Evolutionary conservation across 1,284 basidiomycete species (phyloP).

Genomic region (Filobasidium uniguttulatum): DNA sequence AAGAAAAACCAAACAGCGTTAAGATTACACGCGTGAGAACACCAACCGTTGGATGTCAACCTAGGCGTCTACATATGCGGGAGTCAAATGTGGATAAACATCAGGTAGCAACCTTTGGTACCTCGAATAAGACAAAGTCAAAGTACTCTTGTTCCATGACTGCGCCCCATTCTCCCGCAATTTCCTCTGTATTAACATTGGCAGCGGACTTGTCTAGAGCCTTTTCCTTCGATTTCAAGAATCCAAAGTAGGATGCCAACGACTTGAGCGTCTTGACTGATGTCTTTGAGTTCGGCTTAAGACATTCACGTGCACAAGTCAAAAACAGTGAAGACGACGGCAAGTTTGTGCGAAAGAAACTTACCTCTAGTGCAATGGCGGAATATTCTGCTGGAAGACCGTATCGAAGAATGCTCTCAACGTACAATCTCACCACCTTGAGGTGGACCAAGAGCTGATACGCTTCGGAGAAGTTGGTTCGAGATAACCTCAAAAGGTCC

Average conservation of each 20-base stretch:
- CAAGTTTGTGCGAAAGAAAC: slow-evolving; percentile 15
- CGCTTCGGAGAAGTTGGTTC: slow-evolving; percentile 94
- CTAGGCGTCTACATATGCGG: too few species aligned
- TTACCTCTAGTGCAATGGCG: slow-evolving; percentile 66
- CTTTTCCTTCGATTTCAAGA: slow-evolving; percentile 43
- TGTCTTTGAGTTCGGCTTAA: slow-evolving; percentile 72
- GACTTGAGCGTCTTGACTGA: slow-evolving; percentile 63
- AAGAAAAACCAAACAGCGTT: too few species aligned
- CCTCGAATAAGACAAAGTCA: slow-evolving; percentile 74
- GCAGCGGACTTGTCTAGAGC: slow-evolving; percentile 23
- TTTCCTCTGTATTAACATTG: slow-evolving; percentile 42
- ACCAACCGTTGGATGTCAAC: too few species aligned
- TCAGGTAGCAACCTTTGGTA: slow-evolving; percentile 38
- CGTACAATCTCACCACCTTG: slow-evolving; percentile 79
- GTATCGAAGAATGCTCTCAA: slow-evolving; percentile 90
- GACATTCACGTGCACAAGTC: background rate
- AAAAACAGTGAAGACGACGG: background rate
- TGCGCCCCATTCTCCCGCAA: slow-evolving; percentile 74
- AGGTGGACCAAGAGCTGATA: slow-evolving; percentile 90
- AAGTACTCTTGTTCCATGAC: slow-evolving; percentile 88
- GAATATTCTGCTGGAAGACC: slow-evolving; percentile 87
- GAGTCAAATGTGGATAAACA: too few species aligned
- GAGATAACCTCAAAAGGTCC: slow-evolving; percentile 77
- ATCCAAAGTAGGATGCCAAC: slow-evolving; percentile 63
- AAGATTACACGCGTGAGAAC: too few species aligned